Evolutionary conservation across 2,329 filamentous ascomycete genomes (phyloP), one percentile per base, ranked within the genome.

Genomic region (Phialophora macrospora): DNA sequence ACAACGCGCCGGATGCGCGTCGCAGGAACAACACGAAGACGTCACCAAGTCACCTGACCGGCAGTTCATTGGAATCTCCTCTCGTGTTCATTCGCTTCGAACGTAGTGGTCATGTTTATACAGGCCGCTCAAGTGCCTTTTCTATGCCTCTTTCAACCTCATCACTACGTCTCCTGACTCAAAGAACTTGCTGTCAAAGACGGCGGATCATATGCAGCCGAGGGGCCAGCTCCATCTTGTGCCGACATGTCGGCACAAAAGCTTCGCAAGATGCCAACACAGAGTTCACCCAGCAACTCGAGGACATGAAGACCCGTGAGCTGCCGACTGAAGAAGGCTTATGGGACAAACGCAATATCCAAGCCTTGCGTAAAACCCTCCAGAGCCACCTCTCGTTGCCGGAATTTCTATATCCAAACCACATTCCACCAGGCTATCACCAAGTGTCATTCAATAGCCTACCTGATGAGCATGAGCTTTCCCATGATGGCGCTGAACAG

Each of bases 401-500:
- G 67, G 58, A 55, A 48, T 26, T 26, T 52, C 12, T 9, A 12
- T 22, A 57, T 51, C 62, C 56, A 54, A 56, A 66, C 46, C 60
- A 71, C 9, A 67, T 77, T 17, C 87, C 89, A 0, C 82, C 85
- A 32, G 90, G 89, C 41, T 89, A 96, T 75, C 93, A 97, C 76
- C 83, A 97, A 41, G 87, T 94, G 70, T 96, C 96, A 80, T 97
- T 97, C 79, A 92, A 66, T 32, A 44, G 32, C 3, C 93, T 65
- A 85, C 90, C 11, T 85, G 87, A 68, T 80, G 89, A 20, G 81
- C 85, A 0, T 80, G 86, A 14, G 38, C 85, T 98, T 51, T 84
- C 92, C 20, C 81, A 87, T 1, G 95, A 99, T 79, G 94, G 95
- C 64, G 96, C 93, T 0, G 94, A 98, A 75, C 55, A 63, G 24